Evolutionary conservation across 345 rosid species (phyloP).

Genomic region (Garcia nutans): DNA sequence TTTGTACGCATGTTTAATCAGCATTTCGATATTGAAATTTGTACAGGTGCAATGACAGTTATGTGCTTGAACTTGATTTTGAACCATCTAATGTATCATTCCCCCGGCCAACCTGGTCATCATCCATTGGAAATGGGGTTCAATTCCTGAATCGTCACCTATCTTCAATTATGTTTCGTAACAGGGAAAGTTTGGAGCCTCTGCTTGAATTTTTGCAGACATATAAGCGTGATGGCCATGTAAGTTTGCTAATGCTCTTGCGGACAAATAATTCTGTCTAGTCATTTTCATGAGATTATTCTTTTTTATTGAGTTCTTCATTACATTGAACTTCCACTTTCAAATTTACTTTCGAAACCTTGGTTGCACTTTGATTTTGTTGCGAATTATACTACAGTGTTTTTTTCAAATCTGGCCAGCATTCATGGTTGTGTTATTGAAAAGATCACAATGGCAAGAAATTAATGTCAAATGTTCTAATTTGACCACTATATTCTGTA

Average conservation of each 20-base stretch:
- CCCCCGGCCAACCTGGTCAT: conserved; percentile 84
- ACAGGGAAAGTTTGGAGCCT: conserved; percentile 88
- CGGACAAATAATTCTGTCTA: too few species aligned
- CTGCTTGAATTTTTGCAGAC: conserved; percentile 74
- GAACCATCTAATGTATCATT: conserved; percentile 87
- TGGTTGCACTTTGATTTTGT: neutral
- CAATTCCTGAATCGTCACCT: conserved; percentile 96
- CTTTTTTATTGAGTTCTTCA: too few species aligned
- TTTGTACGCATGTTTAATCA: neutral
- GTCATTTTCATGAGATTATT: neutral
- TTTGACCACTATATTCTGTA: conserved; percentile 23
- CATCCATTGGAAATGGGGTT: conserved; percentile 96
- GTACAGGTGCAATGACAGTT: conserved; percentile 42
- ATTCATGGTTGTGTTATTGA: conserved; percentile 1
- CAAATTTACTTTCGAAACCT: neutral
- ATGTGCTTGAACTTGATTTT: conserved; percentile 90
- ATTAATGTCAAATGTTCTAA: neutral
- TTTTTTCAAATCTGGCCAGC: neutral
- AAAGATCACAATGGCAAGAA: conserved; percentile 1
- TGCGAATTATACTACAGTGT: neutral
- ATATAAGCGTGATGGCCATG: conserved; percentile 78
- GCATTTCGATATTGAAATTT: neutral
- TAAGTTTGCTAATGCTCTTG: conserved; percentile 38
- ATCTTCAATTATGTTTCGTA: conserved; percentile 88
- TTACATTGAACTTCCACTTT: too few species aligned